Base-by-base conservation (phyloP, 2,329 filamentous ascomycete genomes). In the Aspergillus melleus region DNA sequence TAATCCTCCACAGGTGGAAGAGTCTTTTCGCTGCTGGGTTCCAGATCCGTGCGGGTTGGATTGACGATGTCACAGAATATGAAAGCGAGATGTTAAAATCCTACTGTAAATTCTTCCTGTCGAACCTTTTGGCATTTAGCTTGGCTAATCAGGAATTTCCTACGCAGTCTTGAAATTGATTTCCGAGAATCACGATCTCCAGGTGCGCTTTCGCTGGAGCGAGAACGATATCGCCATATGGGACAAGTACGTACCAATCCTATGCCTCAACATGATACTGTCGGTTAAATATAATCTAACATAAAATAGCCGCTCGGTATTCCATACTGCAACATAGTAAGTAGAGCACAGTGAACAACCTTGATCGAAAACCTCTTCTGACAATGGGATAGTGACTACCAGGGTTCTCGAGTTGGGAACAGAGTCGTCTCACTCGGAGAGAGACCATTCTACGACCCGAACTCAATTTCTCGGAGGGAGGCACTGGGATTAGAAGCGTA, bases 141-240 rank as follows among this genome's bases (percentile, higher is more conserved):
- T 42, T 14, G 16, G 9, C 16, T 42, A 42, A 42, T 5, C 16
- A 16, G 1, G 1, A 8, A 8, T 29, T 29, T 29, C 3, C 9
- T 14, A 16, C n/a, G 2, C 2, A 50, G n/a, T 53, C 8, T 16
- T 22, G 20, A 60, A 58, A 24, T 44, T 61, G 16, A 61, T 61
- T 30, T 42, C 55, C 10, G 59, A 61, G 8, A 61, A 61, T 14
- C 59, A 61, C 6, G 59, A 61, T 12, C 49, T 61, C 5, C 59
- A 61, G 22, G 52, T 55, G 2, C 52, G 59, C 2, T 55, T 53
- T 6, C 44, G 47, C 4, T 61, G 59, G 59, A 29, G 46, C 6
- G 54, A 36, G 2, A 52, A 58, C 20, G 59, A 61, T 42, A n/a
- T 61, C 2, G 59, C 52, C 4, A 58, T 61, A 6, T 61, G 59